Percentiles rank a stretch among this genome's conserved stretches.
phyloP scores from a whole-genome alignment of 805 yeast species.

The Starmerella cellae region DNA sequence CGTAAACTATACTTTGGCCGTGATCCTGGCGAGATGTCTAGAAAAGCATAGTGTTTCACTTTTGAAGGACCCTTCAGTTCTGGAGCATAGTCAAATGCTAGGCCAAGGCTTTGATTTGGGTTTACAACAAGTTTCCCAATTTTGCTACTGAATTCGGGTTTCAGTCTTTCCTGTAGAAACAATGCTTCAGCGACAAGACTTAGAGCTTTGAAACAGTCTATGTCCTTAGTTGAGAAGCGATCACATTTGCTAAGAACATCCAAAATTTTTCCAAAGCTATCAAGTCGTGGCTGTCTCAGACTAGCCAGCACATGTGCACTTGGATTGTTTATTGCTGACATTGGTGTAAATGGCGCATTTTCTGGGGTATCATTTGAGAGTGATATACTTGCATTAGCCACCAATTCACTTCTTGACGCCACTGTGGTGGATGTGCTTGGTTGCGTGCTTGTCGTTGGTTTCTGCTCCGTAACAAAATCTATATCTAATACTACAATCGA shows the following conservation, averaged over 20 bases:
- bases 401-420: too few species aligned
- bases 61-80: background rate
- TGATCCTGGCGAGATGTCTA: constrained; percentile 19
- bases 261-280: constrained; percentile 25
- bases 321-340: constrained; percentile 20
- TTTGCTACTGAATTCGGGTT: background rate
- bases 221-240: constrained; percentile 25
- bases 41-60: constrained; percentile 13
- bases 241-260: constrained; percentile 27
- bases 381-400: constrained; percentile 22
- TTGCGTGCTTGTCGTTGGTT: background rate
- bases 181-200: constrained; percentile 26
- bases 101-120: constrained; percentile 23
- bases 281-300: constrained; percentile 25
- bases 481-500: constrained; percentile 29
- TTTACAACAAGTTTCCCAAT: constrained; percentile 27
- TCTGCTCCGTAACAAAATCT: constrained; percentile 12
- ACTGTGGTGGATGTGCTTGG: background rate
- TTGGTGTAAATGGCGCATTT: constrained; percentile 19
- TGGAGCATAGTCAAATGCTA: constrained; percentile 26
- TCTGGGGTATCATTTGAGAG: constrained; percentile 21
- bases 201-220: constrained; percentile 28
- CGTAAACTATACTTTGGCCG: constrained; percentile 16
- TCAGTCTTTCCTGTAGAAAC: background rate
- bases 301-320: constrained; percentile 22